Percentiles rank a stretch among this genome's conserved stretches.
Evolutionary conservation across 441 rosid species (phyloP).

Genomic region (Manihot esculenta): DNA sequence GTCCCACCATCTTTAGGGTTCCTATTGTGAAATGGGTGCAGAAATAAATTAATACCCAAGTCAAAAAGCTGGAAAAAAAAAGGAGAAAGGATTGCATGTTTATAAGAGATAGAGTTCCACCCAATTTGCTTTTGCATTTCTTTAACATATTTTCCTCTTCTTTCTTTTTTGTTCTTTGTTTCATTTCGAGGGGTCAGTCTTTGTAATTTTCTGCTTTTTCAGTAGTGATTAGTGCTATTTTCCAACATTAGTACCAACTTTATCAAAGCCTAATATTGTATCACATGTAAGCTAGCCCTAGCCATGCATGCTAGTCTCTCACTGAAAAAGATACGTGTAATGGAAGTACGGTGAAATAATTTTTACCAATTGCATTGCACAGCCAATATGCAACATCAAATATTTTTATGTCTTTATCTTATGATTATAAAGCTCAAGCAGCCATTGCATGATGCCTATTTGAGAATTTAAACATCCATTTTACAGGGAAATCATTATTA

Average conservation of each 20-base stretch:
- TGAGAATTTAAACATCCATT: too few relatives aligned
- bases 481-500: slow-evolving; percentile 24
- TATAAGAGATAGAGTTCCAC: not conserved
- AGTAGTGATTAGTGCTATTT: not conserved
- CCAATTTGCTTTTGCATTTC: not conserved
- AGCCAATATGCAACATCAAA: too few relatives aligned
- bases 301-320: not conserved
- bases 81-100: slow-evolving; percentile 4
- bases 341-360: too few relatives aligned
- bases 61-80: slow-evolving; percentile 24
- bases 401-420: too few relatives aligned
- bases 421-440: too few relatives aligned
- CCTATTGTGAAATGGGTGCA: slow-evolving; percentile 15
- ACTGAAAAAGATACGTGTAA: too few relatives aligned
- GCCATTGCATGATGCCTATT: too few relatives aligned
- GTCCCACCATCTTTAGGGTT: slow-evolving; percentile 28
- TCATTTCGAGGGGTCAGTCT: not conserved
- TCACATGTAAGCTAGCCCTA: not conserved
- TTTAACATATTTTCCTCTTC: not conserved
- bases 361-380: too few relatives aligned
- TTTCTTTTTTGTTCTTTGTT: not conserved
- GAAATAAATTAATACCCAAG: not conserved
- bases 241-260: not conserved
- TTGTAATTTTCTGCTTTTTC: too few relatives aligned
- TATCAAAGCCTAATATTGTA: not conserved